Percentiles rank a stretch among this genome's conserved stretches.
Evolutionary conservation across 176 grass and related monocot genomes (phyloP).

Genomic region (Musa troglodytarum): DNA sequence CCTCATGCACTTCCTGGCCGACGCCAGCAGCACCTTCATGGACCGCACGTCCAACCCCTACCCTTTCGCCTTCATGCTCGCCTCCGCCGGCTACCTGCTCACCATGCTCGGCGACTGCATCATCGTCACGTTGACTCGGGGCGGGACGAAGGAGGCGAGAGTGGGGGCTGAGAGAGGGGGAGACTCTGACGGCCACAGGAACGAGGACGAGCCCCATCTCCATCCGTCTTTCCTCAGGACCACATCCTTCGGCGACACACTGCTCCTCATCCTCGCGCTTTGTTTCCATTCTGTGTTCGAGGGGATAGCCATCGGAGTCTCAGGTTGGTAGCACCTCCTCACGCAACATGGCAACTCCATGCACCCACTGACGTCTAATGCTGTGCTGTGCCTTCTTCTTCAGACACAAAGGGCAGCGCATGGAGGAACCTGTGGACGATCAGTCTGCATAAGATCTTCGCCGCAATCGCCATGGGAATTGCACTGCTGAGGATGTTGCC

Average conservation of each 20-base stretch:
- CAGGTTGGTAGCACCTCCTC: slow-evolving; percentile 20
- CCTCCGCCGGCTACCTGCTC: slow-evolving; percentile 52
- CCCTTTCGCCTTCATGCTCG: slow-evolving; percentile 78
- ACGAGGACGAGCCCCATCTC: not conserved
- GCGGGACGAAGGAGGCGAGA: slow-evolving; percentile 1
- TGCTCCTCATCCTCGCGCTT: slow-evolving; percentile 68
- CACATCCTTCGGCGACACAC: slow-evolving; percentile 42
- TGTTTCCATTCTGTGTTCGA: slow-evolving; percentile 92
- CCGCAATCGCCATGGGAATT: slow-evolving; percentile 72
- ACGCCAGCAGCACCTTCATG: slow-evolving; percentile 31
- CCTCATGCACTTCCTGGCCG: slow-evolving; percentile 74
- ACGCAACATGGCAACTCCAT: too few species aligned
- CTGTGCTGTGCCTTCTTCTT: not conserved
- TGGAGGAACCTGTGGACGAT: slow-evolving; percentile 88
- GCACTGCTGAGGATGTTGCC: slow-evolving; percentile 51
- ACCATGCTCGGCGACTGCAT: slow-evolving; percentile 63
- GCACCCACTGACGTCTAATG: not conserved
- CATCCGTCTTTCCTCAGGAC: slow-evolving; percentile 29
- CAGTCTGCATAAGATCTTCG: slow-evolving; percentile 58
- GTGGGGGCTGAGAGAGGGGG: slow-evolving; percentile 4
- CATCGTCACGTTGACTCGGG: slow-evolving; percentile 27
- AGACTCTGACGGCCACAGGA: not conserved
- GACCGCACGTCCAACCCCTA: slow-evolving; percentile 34
- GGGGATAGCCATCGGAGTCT: slow-evolving; percentile 69
- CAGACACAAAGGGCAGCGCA: slow-evolving; percentile 33